Evolutionary conservation across 2,329 filamentous ascomycete species (phyloP).

Genomic region (Trichoderma brevicompactum): DNA sequence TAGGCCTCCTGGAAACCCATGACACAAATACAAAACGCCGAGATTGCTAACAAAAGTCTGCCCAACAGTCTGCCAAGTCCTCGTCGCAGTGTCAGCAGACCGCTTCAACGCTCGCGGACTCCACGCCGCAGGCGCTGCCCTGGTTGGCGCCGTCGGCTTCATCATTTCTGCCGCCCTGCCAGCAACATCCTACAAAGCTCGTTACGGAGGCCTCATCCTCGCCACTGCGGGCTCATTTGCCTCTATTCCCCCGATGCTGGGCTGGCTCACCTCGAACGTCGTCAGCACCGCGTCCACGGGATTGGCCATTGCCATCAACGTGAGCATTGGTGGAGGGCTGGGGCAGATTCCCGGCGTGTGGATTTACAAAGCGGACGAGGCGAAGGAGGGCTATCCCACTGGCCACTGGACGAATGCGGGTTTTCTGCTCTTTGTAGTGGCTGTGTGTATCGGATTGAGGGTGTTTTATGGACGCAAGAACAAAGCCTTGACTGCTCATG

Average conservation of each 20-base stretch:
- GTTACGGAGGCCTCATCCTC: conserved; percentile 73
- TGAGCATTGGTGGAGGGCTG: conserved; percentile 66
- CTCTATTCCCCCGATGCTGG: conserved; percentile 70
- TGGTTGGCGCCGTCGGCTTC: conserved; percentile 55
- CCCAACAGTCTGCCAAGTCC: conserved; percentile 44
- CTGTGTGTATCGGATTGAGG: conserved; percentile 58
- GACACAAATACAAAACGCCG: background rate
- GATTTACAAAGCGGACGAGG: conserved; percentile 71
- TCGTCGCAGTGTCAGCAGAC: conserved; percentile 64
- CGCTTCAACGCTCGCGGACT: conserved; percentile 59
- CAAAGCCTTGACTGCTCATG: conserved; percentile 40
- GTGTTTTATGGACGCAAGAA: conserved; percentile 60
- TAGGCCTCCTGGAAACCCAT: conserved; percentile 33
- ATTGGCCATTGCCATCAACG: conserved; percentile 71
- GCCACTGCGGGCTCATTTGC: conserved; percentile 69
- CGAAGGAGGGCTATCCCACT: conserved; percentile 65
- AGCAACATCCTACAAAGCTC: conserved; percentile 58
- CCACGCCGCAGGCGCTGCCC: conserved; percentile 49
- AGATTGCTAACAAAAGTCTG: background rate
- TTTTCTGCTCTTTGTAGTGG: conserved; percentile 61
- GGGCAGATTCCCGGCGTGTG: conserved; percentile 75
- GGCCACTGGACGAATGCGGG: conserved; percentile 71
- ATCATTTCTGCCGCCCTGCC: conserved; percentile 67
- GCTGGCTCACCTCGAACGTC: conserved; percentile 72
- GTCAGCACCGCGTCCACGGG: conserved; percentile 67